Evolutionary conservation across 768 basidiomycete species (phyloP).

Genomic region (Rubroboletus satanas): DNA sequence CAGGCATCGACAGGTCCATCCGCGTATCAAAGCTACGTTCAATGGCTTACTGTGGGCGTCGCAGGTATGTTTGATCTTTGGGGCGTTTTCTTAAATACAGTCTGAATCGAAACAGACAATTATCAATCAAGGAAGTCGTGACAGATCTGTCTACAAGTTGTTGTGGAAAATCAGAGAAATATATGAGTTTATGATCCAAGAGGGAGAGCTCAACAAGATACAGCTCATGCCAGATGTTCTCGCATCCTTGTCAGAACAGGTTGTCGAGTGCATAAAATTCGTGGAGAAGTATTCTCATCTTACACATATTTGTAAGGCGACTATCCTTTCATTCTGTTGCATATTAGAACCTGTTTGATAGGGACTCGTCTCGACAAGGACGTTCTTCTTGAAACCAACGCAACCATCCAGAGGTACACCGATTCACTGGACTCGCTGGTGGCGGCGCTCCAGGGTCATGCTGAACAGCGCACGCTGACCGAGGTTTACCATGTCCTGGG

Average conservation of each 20-base stretch:
- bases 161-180: neutral
- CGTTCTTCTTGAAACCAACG: neutral
- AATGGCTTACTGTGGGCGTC: neutral
- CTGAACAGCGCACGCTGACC: neutral
- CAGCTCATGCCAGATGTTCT: neutral
- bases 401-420: neutral
- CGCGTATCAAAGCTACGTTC: neutral
- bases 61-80: neutral
- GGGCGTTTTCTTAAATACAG: too few species aligned
- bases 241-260: neutral
- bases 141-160: neutral
- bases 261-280: neutral
- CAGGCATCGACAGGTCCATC: neutral
- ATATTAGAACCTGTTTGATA: neutral
- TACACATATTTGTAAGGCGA: neutral
- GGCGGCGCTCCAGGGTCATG: neutral
- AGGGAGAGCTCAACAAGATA: neutral
- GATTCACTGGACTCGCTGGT: neutral
- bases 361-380: neutral
- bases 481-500: neutral
- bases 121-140: neutral
- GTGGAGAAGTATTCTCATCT: neutral
- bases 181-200: neutral
- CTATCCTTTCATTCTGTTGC: neutral
- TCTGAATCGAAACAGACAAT: neutral